A percentile compares a stretch with the other conserved stretches of the same genome.
Conservation (phyloP, 805 yeast genomes). For the Cyberlindnera galapagoensis region DNA sequence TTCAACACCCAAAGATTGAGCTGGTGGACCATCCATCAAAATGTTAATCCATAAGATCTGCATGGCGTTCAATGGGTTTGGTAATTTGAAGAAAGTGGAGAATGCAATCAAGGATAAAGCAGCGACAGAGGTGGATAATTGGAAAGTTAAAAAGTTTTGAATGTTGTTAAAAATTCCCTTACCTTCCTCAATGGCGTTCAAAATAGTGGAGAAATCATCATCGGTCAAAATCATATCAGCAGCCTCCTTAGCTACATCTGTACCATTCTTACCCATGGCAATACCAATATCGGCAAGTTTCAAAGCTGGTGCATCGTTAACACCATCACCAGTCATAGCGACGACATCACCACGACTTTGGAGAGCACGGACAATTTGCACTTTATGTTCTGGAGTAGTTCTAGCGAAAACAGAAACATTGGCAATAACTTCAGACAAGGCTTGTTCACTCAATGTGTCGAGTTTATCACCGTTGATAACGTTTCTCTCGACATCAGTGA, state of each 20-base stretch:
- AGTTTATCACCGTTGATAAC: constrained; percentile 83
- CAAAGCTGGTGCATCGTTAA: constrained; percentile 97
- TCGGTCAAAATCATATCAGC: constrained; percentile 96
- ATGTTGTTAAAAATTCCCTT: constrained; percentile 95
- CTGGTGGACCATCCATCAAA: constrained; percentile 99
- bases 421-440: constrained; percentile 67
- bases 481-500: constrained; percentile 52
- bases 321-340: constrained; percentile 99
- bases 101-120: constrained; percentile 86
- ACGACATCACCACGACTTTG: constrained; percentile 91
- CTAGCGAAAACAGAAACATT: constrained; percentile 89
- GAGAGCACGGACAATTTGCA: constrained; percentile 81
- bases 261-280: constrained; percentile 89
- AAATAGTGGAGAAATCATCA: constrained; percentile 92
- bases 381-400: constrained; percentile 92
- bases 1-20: constrained; percentile 95
- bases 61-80: constrained; percentile 96
- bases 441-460: constrained; percentile 65
- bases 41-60: constrained; percentile 97
- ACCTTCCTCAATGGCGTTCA: constrained; percentile 94
- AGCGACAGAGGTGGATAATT: constrained; percentile 91
- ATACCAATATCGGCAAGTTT: constrained; percentile 95
- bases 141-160: constrained; percentile 92
- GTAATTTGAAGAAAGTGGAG: constrained; percentile 79
- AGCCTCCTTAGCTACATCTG: constrained; percentile 98